Percentiles rank a stretch among this genome's conserved stretches.
Evolutionary conservation across 2,329 filamentous ascomycete species (phyloP).

Genomic region (Ceratocystis albifundus): DNA sequence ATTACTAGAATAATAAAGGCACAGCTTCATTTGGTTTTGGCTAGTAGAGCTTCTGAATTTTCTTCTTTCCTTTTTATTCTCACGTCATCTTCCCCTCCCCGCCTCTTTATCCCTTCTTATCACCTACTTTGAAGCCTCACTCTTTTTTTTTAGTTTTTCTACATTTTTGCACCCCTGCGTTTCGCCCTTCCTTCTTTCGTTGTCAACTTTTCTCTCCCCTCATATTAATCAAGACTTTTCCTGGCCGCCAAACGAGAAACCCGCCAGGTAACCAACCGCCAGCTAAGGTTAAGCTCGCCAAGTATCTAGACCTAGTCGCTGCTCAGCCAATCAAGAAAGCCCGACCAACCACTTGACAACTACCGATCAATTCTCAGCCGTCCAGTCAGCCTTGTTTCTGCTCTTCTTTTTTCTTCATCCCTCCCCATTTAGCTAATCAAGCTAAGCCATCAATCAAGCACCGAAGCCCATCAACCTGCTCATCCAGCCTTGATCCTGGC

Average conservation of each 20-base stretch:
- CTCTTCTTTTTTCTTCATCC: neutral
- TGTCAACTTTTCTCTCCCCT: too few relatives aligned
- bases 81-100: neutral
- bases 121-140: neutral
- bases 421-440: neutral
- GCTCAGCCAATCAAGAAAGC: neutral
- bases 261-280: slow-evolving; percentile 8
- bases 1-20: neutral
- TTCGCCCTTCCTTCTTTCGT: neutral
- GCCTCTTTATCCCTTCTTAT: neutral
- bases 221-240: neutral
- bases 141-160: neutral
- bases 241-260: neutral
- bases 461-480: neutral
- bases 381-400: neutral
- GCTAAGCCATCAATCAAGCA: neutral
- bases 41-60: neutral
- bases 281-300: too few relatives aligned
- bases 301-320: neutral
- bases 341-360: neutral
- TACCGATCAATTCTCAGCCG: neutral
- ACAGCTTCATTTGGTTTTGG: neutral
- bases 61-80: neutral
- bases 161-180: too few relatives aligned
- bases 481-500: neutral